Evolutionary conservation across 2,329 filamentous ascomycete species (phyloP), one percentile per base, ranked within the genome.

Genomic region (Colletotrichum noveboracense): DNA sequence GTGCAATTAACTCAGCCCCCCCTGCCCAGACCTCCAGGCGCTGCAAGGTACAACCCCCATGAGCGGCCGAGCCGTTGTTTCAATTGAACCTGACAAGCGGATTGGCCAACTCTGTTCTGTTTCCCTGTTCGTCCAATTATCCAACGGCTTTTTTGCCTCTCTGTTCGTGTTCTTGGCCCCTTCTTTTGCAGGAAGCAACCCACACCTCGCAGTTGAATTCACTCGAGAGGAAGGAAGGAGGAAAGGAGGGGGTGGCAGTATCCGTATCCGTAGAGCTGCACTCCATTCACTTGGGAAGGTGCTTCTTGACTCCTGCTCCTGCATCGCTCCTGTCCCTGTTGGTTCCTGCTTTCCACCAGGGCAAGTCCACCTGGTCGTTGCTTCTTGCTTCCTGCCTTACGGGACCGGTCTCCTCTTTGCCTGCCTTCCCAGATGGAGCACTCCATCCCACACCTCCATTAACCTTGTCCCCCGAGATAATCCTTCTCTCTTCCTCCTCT

Each of bases 1-100:
- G 71, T 16, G 43, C 60, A 55, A 75, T 70, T 65, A 62, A 21
- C 43, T 74, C 32, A 43, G 66, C 36, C 26, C 28, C 56, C 73
- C 73, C 55, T 75, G 69, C 38, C 62, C 16, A 56, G 71, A 52
- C 43, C 43, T 52, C 43, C 43, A 52, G 43, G 43, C 43, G 43
- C 70, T 76, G 74, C 74, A 76, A 65, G 74, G 70, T 76, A 76
- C 70, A 64, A 28, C 58, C 70, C 62, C 58, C 26, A 58, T 38
- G 43, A 18, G 16, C n/a, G 56, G 64, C 73, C 70, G 60, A 73
- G 70, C 73, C 73, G 66, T 62, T 52, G 74, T 76, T 76, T 76
- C 74, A 76, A 58, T 28, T 52, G 60, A 30, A 73, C 55, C 24
- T 26, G 21, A 76, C 18, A 43, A 32, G n/a, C 48, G 65, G 74